Conservation (phyloP, 2,329 filamentous ascomycete species). For the Verticillium klebahnii region DNA sequence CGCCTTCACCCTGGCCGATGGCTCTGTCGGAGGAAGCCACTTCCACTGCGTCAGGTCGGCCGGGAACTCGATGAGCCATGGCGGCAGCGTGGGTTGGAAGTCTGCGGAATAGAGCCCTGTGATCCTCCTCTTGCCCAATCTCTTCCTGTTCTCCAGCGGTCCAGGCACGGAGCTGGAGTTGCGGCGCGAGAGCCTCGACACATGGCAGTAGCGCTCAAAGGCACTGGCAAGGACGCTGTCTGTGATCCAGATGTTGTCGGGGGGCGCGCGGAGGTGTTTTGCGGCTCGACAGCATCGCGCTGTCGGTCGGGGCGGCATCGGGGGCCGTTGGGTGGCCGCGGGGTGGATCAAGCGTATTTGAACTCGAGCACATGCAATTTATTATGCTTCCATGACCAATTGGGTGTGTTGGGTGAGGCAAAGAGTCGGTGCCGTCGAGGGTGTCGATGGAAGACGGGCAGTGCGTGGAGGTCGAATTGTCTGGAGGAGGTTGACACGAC, state of each 20-base stretch:
- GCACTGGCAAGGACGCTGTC: conserved; percentile 49
- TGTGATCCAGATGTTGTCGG: conserved; percentile 52
- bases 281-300: conserved; percentile 45
- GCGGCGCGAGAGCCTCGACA: conserved; percentile 21
- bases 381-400: conserved; percentile 5
- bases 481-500: neutral
- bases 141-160: conserved; percentile 50
- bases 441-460: neutral
- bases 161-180: conserved; percentile 40
- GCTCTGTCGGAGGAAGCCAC: conserved; percentile 43
- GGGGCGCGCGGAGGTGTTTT: conserved; percentile 31
- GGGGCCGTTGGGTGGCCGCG: conserved; percentile 14
- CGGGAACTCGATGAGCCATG: conserved; percentile 43
- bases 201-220: conserved; percentile 39
- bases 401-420: neutral
- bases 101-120: conserved; percentile 41
- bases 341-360: conserved; percentile 1
- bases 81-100: conserved; percentile 28
- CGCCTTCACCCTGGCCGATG: no score
- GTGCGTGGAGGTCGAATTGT: neutral
- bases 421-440: neutral
- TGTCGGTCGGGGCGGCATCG: conserved; percentile 23
- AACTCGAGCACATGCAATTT: neutral
- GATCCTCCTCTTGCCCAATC: conserved; percentile 49
- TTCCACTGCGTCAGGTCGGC: conserved; percentile 42